Conservation (phyloP, 2,329 filamentous ascomycete genomes). For the Tolypocladium inflatum region DNA sequence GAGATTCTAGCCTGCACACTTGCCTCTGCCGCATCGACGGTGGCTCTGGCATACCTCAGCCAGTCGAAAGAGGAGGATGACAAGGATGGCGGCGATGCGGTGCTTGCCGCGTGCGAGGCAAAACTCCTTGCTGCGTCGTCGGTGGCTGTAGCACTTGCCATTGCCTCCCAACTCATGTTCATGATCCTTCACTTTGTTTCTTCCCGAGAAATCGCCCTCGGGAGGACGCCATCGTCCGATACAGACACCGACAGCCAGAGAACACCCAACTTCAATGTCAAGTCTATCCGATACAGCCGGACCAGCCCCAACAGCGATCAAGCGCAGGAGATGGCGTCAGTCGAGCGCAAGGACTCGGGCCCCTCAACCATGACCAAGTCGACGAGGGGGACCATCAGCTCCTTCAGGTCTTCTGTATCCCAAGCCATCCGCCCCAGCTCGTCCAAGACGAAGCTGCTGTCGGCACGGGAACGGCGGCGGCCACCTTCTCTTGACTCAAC, state of each 20-base stretch:
- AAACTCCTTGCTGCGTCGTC: slow-evolving; percentile 34
- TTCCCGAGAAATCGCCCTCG: slow-evolving; percentile 18
- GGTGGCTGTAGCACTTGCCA: slow-evolving; percentile 33
- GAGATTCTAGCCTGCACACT: slow-evolving; percentile 30
- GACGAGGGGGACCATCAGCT: slow-evolving; percentile 12
- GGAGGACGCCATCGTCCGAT: slow-evolving; percentile 14
- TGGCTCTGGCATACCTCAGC: slow-evolving; percentile 29
- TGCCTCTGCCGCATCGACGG: slow-evolving; percentile 35
- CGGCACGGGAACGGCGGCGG: slow-evolving; percentile 30
- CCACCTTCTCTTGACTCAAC: slow-evolving; percentile 39
- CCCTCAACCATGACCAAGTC: slow-evolving; percentile 27
- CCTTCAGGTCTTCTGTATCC: slow-evolving; percentile 29
- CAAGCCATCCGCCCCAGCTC: slow-evolving; percentile 43
- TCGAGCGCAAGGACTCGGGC: slow-evolving; percentile 30
- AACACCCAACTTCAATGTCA: slow-evolving; percentile 25
- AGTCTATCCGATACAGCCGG: slow-evolving; percentile 42
- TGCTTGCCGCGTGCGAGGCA: slow-evolving; percentile 10
- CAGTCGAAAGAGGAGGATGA: slow-evolving; percentile 7
- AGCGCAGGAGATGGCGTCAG: slow-evolving; percentile 21
- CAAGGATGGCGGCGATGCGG: slow-evolving; percentile 1
- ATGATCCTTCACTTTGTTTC: slow-evolving; percentile 33
- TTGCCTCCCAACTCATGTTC: slow-evolving; percentile 38
- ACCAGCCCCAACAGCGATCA: slow-evolving; percentile 26
- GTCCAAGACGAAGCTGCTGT: slow-evolving; percentile 46
- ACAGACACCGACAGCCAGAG: slow-evolving; percentile 14